Evolutionary conservation across 306 rosid species (phyloP), one percentile per base, ranked within the genome.

Genomic region (Prunus salicina): DNA sequence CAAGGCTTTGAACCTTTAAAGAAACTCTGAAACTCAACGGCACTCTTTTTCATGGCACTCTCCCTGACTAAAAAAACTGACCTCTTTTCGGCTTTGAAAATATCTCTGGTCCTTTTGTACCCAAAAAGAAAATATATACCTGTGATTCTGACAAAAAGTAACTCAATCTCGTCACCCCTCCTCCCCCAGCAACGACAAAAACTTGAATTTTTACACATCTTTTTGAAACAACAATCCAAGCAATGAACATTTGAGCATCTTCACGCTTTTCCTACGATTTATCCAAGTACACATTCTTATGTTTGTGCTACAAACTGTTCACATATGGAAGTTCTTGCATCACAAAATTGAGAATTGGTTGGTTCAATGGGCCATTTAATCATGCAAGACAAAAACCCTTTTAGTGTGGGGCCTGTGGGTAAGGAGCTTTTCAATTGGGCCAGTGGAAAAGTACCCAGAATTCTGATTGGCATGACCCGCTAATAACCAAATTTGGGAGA

Each of bases 161-260:
- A 50, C 27, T 67, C 66, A 83, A 38, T 63, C 47, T 19, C 38
- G 49, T 80, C 78, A 62, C 24, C 51, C 19, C 67, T 38, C 43
- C 50, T 53, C 14, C 24, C 16, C 25, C 15, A 73, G n/a, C 53
- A 55, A 47, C 19, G 13, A 63, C 45, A 30, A 15, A 63, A 63
- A 25, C 38, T 75, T 22, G 25, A 19, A 50, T 61, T 8, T 12
- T n/a, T 61, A 49, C 4, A 20, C 15, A 20, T 5, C 7, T 7
- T 7, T 28, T 28, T 61, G 47, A 14, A 22, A 75, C 47, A 62
- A 20, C 1, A 52, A 58, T 66, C 58, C 3, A 22, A 52, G 64
- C 61, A 57, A 28, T 18, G 3, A 7, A 7, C 43, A 6, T 1
- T 72, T 27, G 18, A 57, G 64, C 24, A 13, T 10, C 27, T 66